Base-by-base conservation (phyloP, 441 rosid genomes). In the Brassica balearica region DNA sequence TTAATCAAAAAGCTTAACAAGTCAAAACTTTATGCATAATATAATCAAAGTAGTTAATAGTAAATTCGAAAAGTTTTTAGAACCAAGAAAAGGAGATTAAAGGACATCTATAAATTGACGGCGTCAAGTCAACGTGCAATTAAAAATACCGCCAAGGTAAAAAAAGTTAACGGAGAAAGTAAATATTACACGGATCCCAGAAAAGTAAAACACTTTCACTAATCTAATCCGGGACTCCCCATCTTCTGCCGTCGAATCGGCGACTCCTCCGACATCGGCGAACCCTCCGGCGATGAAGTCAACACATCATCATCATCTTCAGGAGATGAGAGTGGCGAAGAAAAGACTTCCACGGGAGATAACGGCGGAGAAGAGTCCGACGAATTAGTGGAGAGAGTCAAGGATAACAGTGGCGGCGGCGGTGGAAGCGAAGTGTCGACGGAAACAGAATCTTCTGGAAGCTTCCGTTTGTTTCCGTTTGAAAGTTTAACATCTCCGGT, bases 381-480 rank as follows among this genome's bases (percentile, higher is more conserved):
- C 2, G 84, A 77, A 1, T 78, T 73, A 11, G 85, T 69, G 1
- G 91, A 86, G 9, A 83, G 69, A 0, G 88, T 65, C 4, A 85
- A 32, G 7, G 8, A 32, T 32, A 6, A n/a, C n/a, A n/a, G n/a
- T n/a, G n/a, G 63, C 19, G 85, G 61, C 25, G 86, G 66, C 0
- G 68, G 15, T 23, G 90, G 83, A 66, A 81, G 79, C 2, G 85
- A 73, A 2, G 81, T 29, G 27, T 86, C 27, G 5, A 77, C 75
- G 23, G 82, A 43, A 56, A 60, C 34, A 1, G 82, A 81, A 62
- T 76, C 82, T 9, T 88, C 93, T 9, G 79, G 82, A 27, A 77
- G 66, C 81, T 92, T 90, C 77, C 95, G 86, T 81, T 91, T 91
- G 74, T 83, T 79, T n/a, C 69, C 68, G 58, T 69, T 65, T 20